Base-by-base conservation (phyloP, 768 basidiomycete genomes). In the Trametes cubensis region DNA sequence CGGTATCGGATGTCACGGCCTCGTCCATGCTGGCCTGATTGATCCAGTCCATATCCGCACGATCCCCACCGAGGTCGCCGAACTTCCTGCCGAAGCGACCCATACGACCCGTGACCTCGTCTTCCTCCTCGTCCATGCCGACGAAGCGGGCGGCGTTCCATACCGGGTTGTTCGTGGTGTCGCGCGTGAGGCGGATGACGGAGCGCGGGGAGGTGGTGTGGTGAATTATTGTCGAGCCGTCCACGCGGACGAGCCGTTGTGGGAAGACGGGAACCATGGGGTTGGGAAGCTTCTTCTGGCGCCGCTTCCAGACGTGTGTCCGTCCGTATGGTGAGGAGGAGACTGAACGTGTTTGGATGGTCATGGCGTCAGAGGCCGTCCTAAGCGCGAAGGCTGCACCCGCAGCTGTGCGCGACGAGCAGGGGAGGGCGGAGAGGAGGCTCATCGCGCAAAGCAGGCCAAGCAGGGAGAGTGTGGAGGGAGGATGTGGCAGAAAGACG, bases 151-250 rank as follows among this genome's bases (percentile, higher is more conserved):
- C 83, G 2, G 89, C 84, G 70, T 92, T 90, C 89, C 90, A 97
- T 6, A 93, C 74, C 1, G 94, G 91, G 69, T 94, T 88, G 72
- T 94, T 97, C 17, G 90, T 92, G 52, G 91, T 87, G 69, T 96
- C 94, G 44, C 94, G 86, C 20, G 94, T 91, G 49, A 95, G 80
- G 40, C 87, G 84, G 48, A 93, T 83, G 40, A 84, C 73, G 4
- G 89, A 87, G 6, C 86, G 87, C 0, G 95, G 94, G 0, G 94
- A 93, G 1, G 94, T 95, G 14, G 90, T 92, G 83, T 89, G 90
- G 67, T 95, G 91, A 5, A 84, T 86, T 73, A 92, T 94, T 0
- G 90, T 91, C 26, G 91, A 89, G 13, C 95, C 94, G 76, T 96
- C 95, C 0, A 93, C 87, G 66, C 91, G 87, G 60, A 92, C 82